Evolutionary conservation across 495 filamentous ascomycete species (phyloP).

Genomic region (Talaromyces liani): DNA sequence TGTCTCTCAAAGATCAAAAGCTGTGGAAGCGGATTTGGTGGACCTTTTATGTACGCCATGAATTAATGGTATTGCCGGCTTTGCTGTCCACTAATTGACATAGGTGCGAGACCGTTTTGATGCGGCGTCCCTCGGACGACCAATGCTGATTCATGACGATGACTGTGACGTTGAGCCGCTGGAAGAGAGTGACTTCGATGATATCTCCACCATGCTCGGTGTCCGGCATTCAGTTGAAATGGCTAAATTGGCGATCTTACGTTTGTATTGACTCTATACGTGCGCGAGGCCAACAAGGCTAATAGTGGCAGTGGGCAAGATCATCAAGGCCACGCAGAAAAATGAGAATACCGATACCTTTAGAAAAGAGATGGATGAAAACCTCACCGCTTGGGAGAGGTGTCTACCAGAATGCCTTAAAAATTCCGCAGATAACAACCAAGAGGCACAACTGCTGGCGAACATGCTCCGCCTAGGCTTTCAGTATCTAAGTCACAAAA

Average conservation of each 20-base stretch:
- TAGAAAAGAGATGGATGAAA: conserved; percentile 5
- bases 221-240: conserved; percentile 33
- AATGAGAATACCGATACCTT: conserved; percentile 6
- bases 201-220: conserved; percentile 21
- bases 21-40: conserved; percentile 42
- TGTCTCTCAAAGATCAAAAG: conserved; percentile 21
- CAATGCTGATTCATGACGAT: conserved; percentile 35
- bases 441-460: conserved; percentile 6
- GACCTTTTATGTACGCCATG: conserved; percentile 31
- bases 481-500: conserved; percentile 5
- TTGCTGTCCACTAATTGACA: conserved; percentile 4
- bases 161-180: conserved; percentile 38
- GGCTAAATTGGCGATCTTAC: conserved; percentile 30
- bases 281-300: not conserved
- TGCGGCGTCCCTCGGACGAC: conserved; percentile 28
- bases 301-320: conserved; percentile 7
- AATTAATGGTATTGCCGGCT: conserved; percentile 8
- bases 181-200: conserved; percentile 14
- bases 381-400: conserved; percentile 6
- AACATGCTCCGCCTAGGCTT: conserved; percentile 5
- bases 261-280: conserved; percentile 20
- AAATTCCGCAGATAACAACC: conserved; percentile 4
- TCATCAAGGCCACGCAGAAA: conserved; percentile 3
- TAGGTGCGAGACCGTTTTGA: conserved; percentile 35
- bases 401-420: conserved; percentile 4